These are phyloP conservation scores for Colletotrichum camelliae DNA, from an alignment of 2,329 filamentous ascomycete species.

Conservation along the genomic window DNA sequence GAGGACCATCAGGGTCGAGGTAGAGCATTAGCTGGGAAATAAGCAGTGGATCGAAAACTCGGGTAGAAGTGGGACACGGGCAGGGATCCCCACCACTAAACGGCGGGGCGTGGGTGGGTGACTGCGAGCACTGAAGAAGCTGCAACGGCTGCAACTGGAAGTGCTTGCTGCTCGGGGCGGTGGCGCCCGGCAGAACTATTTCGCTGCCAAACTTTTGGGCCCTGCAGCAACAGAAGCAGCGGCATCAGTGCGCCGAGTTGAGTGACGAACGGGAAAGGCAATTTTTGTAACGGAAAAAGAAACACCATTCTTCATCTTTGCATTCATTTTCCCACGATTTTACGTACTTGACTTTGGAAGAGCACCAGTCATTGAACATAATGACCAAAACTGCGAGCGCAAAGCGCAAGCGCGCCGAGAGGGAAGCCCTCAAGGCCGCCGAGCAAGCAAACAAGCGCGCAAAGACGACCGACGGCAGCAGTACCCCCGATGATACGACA, in stretches of 20 bases:
- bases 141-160: neutral
- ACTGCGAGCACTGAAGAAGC: neutral
- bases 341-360: rapidly evolving
- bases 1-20: neutral
- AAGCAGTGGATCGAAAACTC: neutral
- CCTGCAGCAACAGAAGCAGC: neutral
- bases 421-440: constrained; percentile 22
- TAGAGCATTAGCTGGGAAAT: neutral
- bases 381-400: constrained; percentile 25
- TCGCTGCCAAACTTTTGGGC: constrained; percentile 16
- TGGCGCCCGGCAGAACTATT: constrained; percentile 15
- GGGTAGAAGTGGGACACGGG: constrained; percentile 11
- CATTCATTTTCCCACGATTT: too few species aligned
- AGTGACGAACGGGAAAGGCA: neutral
- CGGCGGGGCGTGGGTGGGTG: constrained; percentile 14
- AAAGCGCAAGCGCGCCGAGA: constrained; percentile 25
- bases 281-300: neutral
- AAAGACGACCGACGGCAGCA: constrained; percentile 29
- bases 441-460: constrained; percentile 23
- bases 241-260: neutral
- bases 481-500: neutral
- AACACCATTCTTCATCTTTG: neutral
- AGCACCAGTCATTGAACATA: neutral
- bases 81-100: neutral
- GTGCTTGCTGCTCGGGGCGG: neutral